Base-by-base conservation (phyloP, 2,329 filamentous ascomycete genomes). In the Alternaria sp. region DNA sequence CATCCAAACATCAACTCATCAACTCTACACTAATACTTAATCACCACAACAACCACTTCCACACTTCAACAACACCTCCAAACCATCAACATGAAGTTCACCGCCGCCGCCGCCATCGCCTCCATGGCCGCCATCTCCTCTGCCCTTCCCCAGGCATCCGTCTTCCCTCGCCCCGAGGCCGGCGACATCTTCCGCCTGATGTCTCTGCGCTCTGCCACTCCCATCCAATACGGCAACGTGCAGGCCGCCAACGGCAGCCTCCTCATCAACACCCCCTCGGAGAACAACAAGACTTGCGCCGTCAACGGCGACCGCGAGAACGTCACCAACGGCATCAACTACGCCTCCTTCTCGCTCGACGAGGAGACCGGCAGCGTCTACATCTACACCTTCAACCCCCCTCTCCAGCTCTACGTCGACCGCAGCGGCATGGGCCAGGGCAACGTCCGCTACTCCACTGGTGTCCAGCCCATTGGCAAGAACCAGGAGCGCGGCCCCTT, bases 341-440 rank as follows among this genome's bases (percentile, higher is more conserved):
- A 70, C 36, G 87, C 86, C 57, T 86, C 83, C 50, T 87, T 89
- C 76, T 78, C 78, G 66, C 76, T 89, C 68, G 55, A 81, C 43
- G 8, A 59, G 26, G 43, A 55, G 11, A 77, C 85, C 49, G 64
- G 69, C 61, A 80, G 80, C 53, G 81, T 74, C n/a, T 83, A 77
- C 73, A 81, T 90, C 32, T 87, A 84, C 77, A 82, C 81, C 50
- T 67, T 72, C 28, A 78, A 78, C 26, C 79, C 77, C 8, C 77
- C 79, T 5, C 87, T 89, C 79, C 79, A 84, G 71, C 63, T 86
- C 55, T 89, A 73, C 66, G 83, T 84, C 49, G 87, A 89, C 76
- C 84, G 85, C 54, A 87, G 85, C 53, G 87, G 86, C 70, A 88
- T 88, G 85, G 86, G 85, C 84, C 83, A 67, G 61, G 87, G 87